phyloP scores from a whole-genome alignment of 2,329 filamentous ascomycete species.

The Achaetomium macrosporum region DNA sequence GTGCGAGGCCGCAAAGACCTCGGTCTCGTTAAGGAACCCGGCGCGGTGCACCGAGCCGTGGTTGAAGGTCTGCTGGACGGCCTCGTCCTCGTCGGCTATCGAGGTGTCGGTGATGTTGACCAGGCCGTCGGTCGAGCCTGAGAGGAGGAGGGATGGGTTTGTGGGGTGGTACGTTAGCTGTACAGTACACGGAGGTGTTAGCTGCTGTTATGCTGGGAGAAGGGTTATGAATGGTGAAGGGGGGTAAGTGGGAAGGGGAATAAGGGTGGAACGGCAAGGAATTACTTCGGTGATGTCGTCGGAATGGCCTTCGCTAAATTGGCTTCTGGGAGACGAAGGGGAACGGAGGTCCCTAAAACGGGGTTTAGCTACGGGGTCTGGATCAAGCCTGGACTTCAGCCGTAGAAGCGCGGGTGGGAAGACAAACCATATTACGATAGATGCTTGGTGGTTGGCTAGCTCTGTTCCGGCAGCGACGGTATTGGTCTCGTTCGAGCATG shows the following conservation, averaged over 20 bases:
- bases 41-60: conserved; percentile 70
- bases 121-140: conserved; percentile 73
- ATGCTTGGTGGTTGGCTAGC: conserved; percentile 56
- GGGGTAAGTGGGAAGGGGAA: neutral
- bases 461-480: conserved; percentile 69
- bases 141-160: conserved; percentile 58
- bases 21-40: conserved; percentile 59
- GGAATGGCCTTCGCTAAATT: conserved; percentile 60
- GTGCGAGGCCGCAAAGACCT: conserved; percentile 68
- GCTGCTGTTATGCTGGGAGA: conserved; percentile 5
- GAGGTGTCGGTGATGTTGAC: conserved; percentile 70
- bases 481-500: conserved; percentile 50
- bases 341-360: conserved; percentile 51
- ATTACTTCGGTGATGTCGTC: conserved; percentile 60
- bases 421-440: conserved; percentile 54
- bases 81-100: conserved; percentile 69
- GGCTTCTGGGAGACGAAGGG: conserved; percentile 40
- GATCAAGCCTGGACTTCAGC: neutral
- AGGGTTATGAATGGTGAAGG: neutral
- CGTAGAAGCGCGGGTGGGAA: neutral
- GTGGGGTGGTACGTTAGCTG: conserved; percentile 57
- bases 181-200: neutral
- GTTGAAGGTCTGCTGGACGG: conserved; percentile 72
- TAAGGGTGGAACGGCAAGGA: neutral
- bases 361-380: conserved; percentile 12